Base-by-base conservation (phyloP, 2,329 filamentous ascomycete genomes). In the Gremmenia infestans region DNA sequence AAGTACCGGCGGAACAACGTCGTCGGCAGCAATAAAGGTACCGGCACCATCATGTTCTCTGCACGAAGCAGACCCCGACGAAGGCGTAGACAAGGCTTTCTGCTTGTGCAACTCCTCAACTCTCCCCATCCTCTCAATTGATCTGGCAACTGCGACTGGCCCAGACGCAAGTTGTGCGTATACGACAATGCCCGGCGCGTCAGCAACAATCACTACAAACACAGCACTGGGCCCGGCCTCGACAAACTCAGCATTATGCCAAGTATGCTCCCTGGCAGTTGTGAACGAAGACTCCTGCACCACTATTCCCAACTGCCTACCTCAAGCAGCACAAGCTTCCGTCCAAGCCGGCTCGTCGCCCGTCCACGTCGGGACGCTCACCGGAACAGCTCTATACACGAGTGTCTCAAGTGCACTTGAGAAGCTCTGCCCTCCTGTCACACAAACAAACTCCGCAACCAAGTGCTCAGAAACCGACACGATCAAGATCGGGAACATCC, bases 341-440 rank as follows among this genome's bases (percentile, higher is more conserved):
- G 39, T 53, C 17, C 36, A 37, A 28, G 46, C 47, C 19, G 55
- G 55, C 25, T 50, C 23, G 35, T 32, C 55, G 39, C 50, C 50
- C n/a, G 55, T 57, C 12, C 23, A 53, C 28, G 55, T 57, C 22
- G 55, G 55, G 15, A 50, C 45, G 7, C 35, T 57, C n/a, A 57
- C 55, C 8, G 55, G 50, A 7, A 42, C 39, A 17, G 55, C 51
- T 4, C 55, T 57, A 22, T 57, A 57, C 47, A 53, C 55, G 50
- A 35, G 50, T 5, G 51, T 57, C 28, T 57, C 55, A n/a, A 32
- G 36, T n/a, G 55, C 50, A 17, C 55, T 57, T 17, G 45, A 56
- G 45, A 15, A 22, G 32, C 45, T 56, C 19, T 56, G 54, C 42
- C 54, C 54, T 19, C 32, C 49, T 14, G 54, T 56, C 45, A 56